Percentiles rank a stretch among this genome's conserved stretches.
phyloP scores from a whole-genome alignment of 2,329 filamentous ascomycete genomes.

The Phoma sp. region DNA sequence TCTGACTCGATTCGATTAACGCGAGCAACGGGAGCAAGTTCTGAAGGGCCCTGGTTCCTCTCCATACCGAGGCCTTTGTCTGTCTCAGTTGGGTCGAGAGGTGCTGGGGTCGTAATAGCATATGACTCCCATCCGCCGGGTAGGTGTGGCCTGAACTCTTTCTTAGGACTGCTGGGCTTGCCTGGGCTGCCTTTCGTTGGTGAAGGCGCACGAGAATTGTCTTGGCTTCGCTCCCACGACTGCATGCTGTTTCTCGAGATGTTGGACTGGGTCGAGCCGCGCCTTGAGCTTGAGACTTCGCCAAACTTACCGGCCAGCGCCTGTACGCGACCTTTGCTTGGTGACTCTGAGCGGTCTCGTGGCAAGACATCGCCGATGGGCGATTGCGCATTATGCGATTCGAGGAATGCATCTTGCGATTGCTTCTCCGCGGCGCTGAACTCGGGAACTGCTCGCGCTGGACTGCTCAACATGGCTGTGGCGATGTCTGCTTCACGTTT shows the following conservation, averaged over 20 bases:
- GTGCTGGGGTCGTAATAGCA: conserved; percentile 48
- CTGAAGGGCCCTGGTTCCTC: conserved; percentile 16
- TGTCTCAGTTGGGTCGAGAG: conserved; percentile 35
- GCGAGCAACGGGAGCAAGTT: conserved; percentile 38
- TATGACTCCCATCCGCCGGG: conserved; percentile 63
- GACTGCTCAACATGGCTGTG: conserved; percentile 31
- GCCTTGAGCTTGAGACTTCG: conserved; percentile 53
- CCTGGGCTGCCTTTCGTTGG: conserved; percentile 36
- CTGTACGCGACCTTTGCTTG: conserved; percentile 57
- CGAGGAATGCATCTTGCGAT: conserved; percentile 45
- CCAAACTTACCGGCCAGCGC: conserved; percentile 59
- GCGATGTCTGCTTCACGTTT: conserved; percentile 48
- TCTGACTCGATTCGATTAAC: conserved; percentile 35
- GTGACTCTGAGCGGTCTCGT: conserved; percentile 51
- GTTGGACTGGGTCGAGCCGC: conserved; percentile 55
- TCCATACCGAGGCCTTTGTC: conserved; percentile 35
- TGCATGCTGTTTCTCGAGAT: conserved; percentile 49
- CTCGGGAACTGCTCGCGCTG: conserved; percentile 27
- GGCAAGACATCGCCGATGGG: conserved; percentile 38
- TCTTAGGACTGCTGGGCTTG: conserved; percentile 46
- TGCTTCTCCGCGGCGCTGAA: conserved; percentile 40
- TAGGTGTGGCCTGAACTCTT: conserved; percentile 57
- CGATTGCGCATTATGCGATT: conserved; percentile 40
- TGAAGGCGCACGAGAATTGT: conserved; percentile 45
- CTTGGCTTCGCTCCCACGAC: conserved; percentile 49